Percentiles rank a stretch among this genome's conserved stretches.
Evolutionary conservation across 768 basidiomycete genomes (phyloP).

Genomic region (Daedalea quercina): DNA sequence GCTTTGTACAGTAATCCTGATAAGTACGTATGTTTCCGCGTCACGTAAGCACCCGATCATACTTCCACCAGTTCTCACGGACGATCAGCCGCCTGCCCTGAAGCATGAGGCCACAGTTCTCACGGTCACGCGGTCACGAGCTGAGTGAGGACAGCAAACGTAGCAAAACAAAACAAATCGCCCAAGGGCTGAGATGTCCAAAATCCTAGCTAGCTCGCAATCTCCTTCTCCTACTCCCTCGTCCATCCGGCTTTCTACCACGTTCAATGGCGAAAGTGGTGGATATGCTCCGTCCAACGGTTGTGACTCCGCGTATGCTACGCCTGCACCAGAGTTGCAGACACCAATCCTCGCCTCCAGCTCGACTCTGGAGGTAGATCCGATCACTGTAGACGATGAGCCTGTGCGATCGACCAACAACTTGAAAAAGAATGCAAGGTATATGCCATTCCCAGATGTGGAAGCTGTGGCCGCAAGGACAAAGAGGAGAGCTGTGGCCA

Average conservation of each 20-base stretch:
- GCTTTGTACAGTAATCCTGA: too few species aligned
- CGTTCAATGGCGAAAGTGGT: background rate
- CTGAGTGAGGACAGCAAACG: slow-evolving; percentile 18
- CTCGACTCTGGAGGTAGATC: slow-evolving; percentile 1
- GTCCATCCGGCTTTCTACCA: slow-evolving; percentile 7
- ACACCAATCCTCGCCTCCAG: background rate
- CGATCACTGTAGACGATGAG: background rate
- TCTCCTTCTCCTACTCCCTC: slow-evolving; percentile 13
- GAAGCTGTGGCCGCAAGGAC: slow-evolving; percentile 15
- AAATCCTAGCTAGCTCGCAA: slow-evolving; percentile 14
- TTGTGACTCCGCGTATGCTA: slow-evolving; percentile 6
- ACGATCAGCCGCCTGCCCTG: background rate
- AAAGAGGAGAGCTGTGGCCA: slow-evolving; percentile 13
- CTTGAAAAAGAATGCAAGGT: background rate
- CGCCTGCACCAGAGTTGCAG: slow-evolving; percentile 6
- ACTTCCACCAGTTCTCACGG: background rate
- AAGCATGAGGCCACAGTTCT: background rate
- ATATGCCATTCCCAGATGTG: slow-evolving; percentile 4
- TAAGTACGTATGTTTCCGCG: too few species aligned
- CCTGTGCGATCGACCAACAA: background rate
- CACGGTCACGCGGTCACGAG: slow-evolving; percentile 19
- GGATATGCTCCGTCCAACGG: background rate
- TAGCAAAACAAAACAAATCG: slow-evolving; percentile 24
- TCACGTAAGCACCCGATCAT: too few species aligned
- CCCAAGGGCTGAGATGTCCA: slow-evolving; percentile 20